These are phyloP conservation scores for Spirogloea muscicola DNA, from an alignment of 139 green algal genomes.

Conservation along the genomic window DNA sequence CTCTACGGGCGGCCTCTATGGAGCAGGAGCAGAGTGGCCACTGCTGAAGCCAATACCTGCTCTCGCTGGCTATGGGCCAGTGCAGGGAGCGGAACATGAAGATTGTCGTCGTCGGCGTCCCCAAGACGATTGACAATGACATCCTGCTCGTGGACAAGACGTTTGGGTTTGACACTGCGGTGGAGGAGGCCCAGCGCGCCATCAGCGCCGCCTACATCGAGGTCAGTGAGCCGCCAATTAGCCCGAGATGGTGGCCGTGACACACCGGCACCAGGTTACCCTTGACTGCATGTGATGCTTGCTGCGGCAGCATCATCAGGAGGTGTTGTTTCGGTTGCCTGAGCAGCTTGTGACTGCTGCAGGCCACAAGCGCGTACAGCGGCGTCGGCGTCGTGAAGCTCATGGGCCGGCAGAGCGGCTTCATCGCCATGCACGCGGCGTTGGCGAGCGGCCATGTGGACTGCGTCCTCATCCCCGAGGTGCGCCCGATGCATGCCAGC, in stretches of 20 bases:
- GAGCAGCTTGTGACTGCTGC: not conserved
- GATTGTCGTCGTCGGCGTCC: conserved; percentile 62
- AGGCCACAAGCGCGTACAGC: conserved; percentile 66
- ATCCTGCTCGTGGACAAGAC: conserved; percentile 75
- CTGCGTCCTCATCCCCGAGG: conserved; percentile 88
- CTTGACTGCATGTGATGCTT: too few relatives aligned
- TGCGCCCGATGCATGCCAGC: conserved; percentile 35
- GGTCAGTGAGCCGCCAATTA: not conserved
- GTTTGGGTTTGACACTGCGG: conserved; percentile 86
- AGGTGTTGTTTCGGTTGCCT: not conserved
- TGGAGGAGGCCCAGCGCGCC: conserved; percentile 89
- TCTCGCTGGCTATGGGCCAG: not conserved
- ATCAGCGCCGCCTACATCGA: conserved; percentile 86
- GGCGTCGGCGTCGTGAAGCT: conserved; percentile 96
- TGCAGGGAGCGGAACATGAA: conserved; percentile 19
- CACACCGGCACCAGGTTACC: too few relatives aligned
- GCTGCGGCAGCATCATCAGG: too few relatives aligned
- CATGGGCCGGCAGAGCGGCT: conserved; percentile 92
- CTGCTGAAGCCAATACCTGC: not conserved
- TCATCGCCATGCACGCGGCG: conserved; percentile 93
- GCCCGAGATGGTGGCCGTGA: too few relatives aligned
- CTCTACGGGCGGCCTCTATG: not conserved
- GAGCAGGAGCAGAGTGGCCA: not conserved
- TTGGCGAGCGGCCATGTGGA: conserved; percentile 76
- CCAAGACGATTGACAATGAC: conserved; percentile 98